phyloP scores from a whole-genome alignment of 306 rosid species.

The Nissolia schottii region DNA sequence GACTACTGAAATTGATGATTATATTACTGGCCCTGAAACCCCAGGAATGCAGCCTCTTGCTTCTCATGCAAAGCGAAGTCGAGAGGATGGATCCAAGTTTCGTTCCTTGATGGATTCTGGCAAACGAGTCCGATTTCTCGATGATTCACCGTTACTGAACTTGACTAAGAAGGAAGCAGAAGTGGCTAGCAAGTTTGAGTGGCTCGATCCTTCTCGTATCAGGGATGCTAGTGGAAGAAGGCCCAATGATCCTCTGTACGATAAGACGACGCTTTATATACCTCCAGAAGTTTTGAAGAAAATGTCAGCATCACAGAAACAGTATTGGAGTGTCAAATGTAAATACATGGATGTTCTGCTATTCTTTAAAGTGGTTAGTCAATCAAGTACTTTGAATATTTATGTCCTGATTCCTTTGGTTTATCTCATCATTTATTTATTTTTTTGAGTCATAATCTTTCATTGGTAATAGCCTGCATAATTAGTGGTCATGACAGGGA shows the following conservation, averaged over 20 bases:
- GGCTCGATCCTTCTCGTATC: constrained; percentile 83
- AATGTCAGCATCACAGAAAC: constrained; percentile 92
- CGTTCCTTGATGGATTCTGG: constrained; percentile 42
- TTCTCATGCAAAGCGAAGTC: constrained; percentile 59
- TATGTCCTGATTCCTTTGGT: not conserved
- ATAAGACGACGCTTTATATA: constrained; percentile 62
- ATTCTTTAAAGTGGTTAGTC: constrained; percentile 96
- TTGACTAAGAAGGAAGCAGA: constrained; percentile 47
- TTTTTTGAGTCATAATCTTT: not conserved
- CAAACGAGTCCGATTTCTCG: constrained; percentile 61
- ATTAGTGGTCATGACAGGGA: constrained; percentile 51
- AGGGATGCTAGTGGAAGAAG: constrained; percentile 73
- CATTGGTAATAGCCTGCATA: constrained; percentile 11
- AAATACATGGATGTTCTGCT: constrained; percentile 88
- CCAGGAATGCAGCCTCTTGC: constrained; percentile 60
- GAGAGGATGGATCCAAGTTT: constrained; percentile 41
- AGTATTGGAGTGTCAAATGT: constrained; percentile 88
- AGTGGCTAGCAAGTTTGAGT: constrained; percentile 73
- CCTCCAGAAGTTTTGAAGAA: constrained; percentile 75
- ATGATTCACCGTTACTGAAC: constrained; percentile 33
- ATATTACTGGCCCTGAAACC: constrained; percentile 68
- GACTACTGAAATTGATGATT: constrained; percentile 33
- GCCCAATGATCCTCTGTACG: constrained; percentile 62
- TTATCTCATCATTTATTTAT: not conserved
- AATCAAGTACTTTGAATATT: constrained; percentile 14